Conservation (phyloP, 2,329 filamentous ascomycete species). For the Pseudogymnoascus sp. region DNA sequence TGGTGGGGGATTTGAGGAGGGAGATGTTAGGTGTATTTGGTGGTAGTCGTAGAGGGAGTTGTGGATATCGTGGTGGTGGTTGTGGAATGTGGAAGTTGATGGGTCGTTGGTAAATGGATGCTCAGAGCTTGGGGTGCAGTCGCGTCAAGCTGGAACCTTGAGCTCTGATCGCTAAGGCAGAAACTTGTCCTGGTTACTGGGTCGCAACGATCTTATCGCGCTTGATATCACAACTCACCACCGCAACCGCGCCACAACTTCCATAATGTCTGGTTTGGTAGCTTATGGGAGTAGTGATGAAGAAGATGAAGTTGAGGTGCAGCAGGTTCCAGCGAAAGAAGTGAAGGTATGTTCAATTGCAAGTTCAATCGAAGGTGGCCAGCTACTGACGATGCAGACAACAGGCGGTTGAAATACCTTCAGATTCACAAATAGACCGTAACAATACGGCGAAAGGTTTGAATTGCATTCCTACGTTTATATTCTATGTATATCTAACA, state of each 20-base stretch:
- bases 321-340: conserved; percentile 10
- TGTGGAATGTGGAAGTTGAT: background rate
- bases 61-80: background rate
- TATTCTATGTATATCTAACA: conserved; percentile 6
- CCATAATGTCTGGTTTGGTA: conserved; percentile 29
- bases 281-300: conserved; percentile 34
- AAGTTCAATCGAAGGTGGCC: background rate
- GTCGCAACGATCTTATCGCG: background rate
- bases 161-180: conserved; percentile 1
- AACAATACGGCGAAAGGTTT: background rate
- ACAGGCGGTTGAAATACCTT: background rate
- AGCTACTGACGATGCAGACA: conserved; percentile 3
- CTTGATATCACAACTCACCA: background rate
- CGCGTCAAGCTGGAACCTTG: conserved; percentile 10
- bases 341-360: conserved; percentile 4
- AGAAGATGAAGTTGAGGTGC: conserved; percentile 22
- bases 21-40: conserved; percentile 10
- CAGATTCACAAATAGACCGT: background rate
- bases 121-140: conserved; percentile 9
- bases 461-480: background rate
- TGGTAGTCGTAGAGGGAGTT: background rate
- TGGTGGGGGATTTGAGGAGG: conserved; percentile 9
- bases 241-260: background rate
- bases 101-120: background rate
- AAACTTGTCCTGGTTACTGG: background rate